Percentiles rank a stretch among this genome's conserved stretches.
phyloP scores from a whole-genome alignment of 495 filamentous ascomycete genomes.

The Diplogelasinospora grovesii region DNA sequence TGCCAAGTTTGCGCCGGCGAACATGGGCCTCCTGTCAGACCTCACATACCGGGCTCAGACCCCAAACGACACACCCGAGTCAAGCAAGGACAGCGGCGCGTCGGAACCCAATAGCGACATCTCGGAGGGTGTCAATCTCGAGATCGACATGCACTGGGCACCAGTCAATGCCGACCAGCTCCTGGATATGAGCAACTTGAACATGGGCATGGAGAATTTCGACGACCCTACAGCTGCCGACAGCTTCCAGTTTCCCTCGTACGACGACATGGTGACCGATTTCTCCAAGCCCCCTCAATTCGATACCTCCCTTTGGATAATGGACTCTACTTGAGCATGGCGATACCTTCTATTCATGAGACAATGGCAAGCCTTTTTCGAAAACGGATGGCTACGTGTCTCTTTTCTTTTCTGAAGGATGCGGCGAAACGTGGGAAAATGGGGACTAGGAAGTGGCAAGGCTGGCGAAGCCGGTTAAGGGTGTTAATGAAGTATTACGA shows the following conservation, averaged over 20 bases:
- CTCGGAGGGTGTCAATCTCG: constrained; percentile 39
- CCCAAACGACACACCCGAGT: constrained; percentile 52
- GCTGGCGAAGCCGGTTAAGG: too few relatives aligned
- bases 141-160: constrained; percentile 37
- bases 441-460: too few relatives aligned
- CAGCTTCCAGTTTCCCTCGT: constrained; percentile 18
- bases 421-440: too few relatives aligned
- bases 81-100: constrained; percentile 44
- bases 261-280: constrained; percentile 35
- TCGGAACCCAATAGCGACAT: constrained; percentile 52
- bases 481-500: too few relatives aligned
- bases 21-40: constrained; percentile 39
- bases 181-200: constrained; percentile 29
- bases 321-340: constrained; percentile 26
- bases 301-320: constrained; percentile 35
- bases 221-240: constrained; percentile 11
- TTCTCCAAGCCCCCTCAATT: constrained; percentile 38
- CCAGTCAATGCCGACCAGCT: constrained; percentile 31
- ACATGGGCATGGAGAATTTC: constrained; percentile 20
- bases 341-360: constrained; percentile 6
- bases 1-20: constrained; percentile 24
- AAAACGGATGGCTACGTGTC: too few relatives aligned
- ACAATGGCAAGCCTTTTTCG: neutral
- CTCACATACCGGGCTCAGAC: constrained; percentile 42
- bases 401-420: too few relatives aligned